Conservation (phyloP, 768 basidiomycete species). For the Cystobasidium onofrii region DNA sequence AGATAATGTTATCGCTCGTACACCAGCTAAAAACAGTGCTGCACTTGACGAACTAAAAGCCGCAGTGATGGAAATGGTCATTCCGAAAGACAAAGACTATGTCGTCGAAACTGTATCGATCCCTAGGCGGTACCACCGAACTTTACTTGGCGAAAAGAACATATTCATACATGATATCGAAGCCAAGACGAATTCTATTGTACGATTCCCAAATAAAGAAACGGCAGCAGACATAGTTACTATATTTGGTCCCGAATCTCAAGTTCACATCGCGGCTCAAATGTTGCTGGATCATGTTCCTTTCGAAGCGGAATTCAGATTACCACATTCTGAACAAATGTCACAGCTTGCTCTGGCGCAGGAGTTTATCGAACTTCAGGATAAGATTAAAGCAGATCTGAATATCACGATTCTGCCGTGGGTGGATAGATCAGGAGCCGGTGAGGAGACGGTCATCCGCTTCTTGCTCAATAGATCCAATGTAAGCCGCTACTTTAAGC, state of each 20-base stretch:
- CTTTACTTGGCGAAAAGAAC: slow-evolving; percentile 85
- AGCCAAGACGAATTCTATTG: slow-evolving; percentile 84
- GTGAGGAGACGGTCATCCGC: slow-evolving; percentile 79
- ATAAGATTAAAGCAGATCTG: slow-evolving; percentile 83
- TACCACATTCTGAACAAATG: slow-evolving; percentile 74
- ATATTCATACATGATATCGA: slow-evolving; percentile 98
- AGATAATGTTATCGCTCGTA: slow-evolving; percentile 96
- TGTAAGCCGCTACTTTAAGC: slow-evolving; percentile 55
- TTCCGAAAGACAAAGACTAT: slow-evolving; percentile 97
- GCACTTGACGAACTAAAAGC: slow-evolving; percentile 91
- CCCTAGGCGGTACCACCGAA: slow-evolving; percentile 89
- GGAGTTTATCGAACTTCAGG: slow-evolving; percentile 79
- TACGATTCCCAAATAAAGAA: slow-evolving; percentile 84
- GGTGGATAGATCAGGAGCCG: slow-evolving; percentile 52
- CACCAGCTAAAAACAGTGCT: slow-evolving; percentile 92
- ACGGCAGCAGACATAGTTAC: slow-evolving; percentile 86
- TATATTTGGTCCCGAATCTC: slow-evolving; percentile 94
- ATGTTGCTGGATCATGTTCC: slow-evolving; percentile 60
- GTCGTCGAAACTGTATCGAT: slow-evolving; percentile 86
- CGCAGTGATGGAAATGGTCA: slow-evolving; percentile 94
- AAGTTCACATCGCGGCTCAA: slow-evolving; percentile 90
- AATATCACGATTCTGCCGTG: slow-evolving; percentile 83
- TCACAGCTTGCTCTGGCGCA: slow-evolving; percentile 62
- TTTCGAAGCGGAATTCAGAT: slow-evolving; percentile 76
- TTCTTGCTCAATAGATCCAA: slow-evolving; percentile 92